phyloP scores from a whole-genome alignment of 805 yeast species.

The Kodamaea leandrae region DNA sequence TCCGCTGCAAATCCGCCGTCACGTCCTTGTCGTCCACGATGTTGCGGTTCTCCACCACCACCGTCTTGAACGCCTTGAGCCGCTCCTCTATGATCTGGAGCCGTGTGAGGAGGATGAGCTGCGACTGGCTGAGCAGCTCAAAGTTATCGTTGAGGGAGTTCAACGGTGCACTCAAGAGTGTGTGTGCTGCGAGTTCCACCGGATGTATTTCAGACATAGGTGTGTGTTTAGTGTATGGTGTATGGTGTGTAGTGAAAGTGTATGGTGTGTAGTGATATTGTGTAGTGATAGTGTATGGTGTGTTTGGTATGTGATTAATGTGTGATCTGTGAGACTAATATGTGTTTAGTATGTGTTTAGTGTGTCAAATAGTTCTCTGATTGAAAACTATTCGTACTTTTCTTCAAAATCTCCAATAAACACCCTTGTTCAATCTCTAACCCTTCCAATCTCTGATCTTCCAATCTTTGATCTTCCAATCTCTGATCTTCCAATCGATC shows the following conservation, averaged over 20 bases:
- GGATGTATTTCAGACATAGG: constrained; percentile 56
- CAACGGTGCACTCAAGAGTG: constrained; percentile 51
- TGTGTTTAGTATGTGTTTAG: too few relatives aligned
- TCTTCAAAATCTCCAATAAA: too few relatives aligned
- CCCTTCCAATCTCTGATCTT: too few relatives aligned
- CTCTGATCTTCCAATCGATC: too few relatives aligned
- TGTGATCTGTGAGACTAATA: too few relatives aligned
- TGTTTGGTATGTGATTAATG: too few relatives aligned
- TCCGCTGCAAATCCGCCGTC: constrained; percentile 17
- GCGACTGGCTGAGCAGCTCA: constrained; percentile 55
- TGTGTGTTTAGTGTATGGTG: too few relatives aligned
- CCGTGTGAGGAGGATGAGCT: constrained; percentile 50
- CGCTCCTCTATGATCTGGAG: constrained; percentile 42
- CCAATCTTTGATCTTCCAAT: too few relatives aligned
- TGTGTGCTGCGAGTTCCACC: constrained; percentile 57
- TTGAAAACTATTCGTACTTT: too few relatives aligned
- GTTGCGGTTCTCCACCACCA: constrained; percentile 17
- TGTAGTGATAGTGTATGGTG: neutral
- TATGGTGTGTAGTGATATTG: constrained; percentile 3
- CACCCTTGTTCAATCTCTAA: too few relatives aligned
- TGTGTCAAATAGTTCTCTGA: too few relatives aligned
- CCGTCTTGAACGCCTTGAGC: constrained; percentile 24
- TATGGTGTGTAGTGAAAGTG: neutral
- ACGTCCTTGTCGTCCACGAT: constrained; percentile 20
- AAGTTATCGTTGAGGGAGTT: constrained; percentile 51